Evolutionary conservation across 2,329 filamentous ascomycete genomes (phyloP).

Genomic region (Ophiobolus disseminans): DNA sequence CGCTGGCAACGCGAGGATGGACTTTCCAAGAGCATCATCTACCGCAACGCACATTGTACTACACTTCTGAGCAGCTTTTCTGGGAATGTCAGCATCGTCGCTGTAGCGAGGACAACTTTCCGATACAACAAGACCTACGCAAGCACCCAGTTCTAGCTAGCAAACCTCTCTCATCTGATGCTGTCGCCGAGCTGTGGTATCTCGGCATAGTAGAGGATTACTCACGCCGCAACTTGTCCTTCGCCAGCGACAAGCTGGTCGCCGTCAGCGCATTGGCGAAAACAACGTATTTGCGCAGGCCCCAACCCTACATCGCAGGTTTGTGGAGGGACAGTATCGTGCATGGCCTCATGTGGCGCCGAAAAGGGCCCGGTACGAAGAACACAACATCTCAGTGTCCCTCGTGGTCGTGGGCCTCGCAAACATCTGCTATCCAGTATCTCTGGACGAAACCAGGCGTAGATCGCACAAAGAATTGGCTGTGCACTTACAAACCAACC

Average conservation of each 20-base stretch:
- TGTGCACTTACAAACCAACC: neutral
- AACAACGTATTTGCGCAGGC: neutral
- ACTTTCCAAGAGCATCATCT: neutral
- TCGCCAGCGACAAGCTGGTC: neutral
- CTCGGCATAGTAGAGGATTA: neutral
- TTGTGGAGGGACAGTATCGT: neutral
- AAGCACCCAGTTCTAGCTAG: neutral
- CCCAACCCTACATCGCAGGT: neutral
- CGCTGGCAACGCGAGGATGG: neutral
- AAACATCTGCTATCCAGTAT: neutral
- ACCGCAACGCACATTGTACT: neutral
- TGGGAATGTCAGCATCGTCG: neutral
- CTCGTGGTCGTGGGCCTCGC: neutral
- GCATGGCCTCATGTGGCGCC: neutral
- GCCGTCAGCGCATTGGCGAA: neutral
- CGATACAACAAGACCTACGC: neutral
- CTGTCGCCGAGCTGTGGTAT: neutral
- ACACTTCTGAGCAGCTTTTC: neutral
- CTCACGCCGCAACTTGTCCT: neutral
- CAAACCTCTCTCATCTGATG: neutral
- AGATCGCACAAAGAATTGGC: neutral
- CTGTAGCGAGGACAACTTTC: neutral
- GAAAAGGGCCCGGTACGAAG: neutral
- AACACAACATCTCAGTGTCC: neutral
- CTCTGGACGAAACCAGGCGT: neutral